These are phyloP conservation scores for Obelidium mucronatum DNA, from an alignment of 192 early-diverging fungal species.

Conservation along the genomic window DNA sequence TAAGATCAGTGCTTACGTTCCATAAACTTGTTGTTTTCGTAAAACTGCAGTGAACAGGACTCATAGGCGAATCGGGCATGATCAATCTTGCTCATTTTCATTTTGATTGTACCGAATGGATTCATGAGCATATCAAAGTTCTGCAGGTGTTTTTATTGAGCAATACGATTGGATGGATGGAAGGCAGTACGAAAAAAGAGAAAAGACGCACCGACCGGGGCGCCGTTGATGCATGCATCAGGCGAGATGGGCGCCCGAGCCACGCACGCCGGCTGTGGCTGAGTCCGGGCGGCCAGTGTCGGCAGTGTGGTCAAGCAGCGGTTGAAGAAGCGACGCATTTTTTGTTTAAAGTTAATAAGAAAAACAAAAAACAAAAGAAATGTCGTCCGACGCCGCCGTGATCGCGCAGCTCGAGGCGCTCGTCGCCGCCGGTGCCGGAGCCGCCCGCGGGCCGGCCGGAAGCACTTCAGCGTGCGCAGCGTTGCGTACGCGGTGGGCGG, in stretches of 20 bases:
- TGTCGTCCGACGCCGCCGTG: neutral
- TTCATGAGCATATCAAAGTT: slow-evolving; percentile 38
- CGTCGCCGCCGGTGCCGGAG: neutral
- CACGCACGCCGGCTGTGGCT: no score
- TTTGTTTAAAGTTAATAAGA: neutral
- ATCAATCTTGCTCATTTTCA: slow-evolving; percentile 58
- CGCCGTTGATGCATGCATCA: no score
- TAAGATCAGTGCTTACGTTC: slow-evolving; percentile 32
- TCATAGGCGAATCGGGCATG: slow-evolving; percentile 49
- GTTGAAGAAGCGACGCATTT: neutral
- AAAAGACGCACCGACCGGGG: neutral
- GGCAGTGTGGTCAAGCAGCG: neutral
- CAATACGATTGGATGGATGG: neutral
- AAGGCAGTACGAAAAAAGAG: neutral
- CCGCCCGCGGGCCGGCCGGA: neutral
- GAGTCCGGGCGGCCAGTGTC: no score
- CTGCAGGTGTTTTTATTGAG: neutral
- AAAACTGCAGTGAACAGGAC: slow-evolving; percentile 50
- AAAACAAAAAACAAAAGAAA: neutral
- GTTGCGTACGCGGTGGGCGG: neutral
- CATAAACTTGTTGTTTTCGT: slow-evolving; percentile 35
- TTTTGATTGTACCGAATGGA: slow-evolving; percentile 53
- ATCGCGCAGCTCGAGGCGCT: neutral
- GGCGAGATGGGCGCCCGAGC: no score
- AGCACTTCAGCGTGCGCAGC: neutral